Evolutionary conservation across 2,329 filamentous ascomycete genomes (phyloP).

Genomic region (Fusarium veterinarium): DNA sequence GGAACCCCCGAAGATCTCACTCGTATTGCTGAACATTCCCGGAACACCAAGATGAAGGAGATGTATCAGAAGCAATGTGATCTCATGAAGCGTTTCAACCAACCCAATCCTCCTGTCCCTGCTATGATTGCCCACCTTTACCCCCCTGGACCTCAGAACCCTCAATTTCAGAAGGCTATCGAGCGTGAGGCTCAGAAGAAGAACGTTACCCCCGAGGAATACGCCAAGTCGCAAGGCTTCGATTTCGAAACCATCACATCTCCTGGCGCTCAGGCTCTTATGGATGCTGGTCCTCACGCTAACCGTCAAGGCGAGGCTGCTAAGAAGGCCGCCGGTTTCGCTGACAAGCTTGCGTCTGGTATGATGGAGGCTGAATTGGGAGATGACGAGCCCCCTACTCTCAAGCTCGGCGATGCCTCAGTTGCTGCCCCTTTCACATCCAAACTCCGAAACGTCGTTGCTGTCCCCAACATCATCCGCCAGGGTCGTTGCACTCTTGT

Average conservation of each 20-base stretch:
- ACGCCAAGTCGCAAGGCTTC: conserved; percentile 64
- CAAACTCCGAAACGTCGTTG: conserved; percentile 95
- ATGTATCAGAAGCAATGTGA: conserved; percentile 95
- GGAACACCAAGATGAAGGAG: conserved; percentile 98
- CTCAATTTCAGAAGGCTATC: conserved; percentile 93
- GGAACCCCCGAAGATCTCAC: conserved; percentile 91
- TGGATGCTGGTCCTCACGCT: conserved; percentile 51
- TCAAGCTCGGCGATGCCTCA: conserved; percentile 97
- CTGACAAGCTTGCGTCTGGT: conserved; percentile 84
- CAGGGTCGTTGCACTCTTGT: conserved; percentile 98
- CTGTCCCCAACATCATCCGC: conserved; percentile 97
- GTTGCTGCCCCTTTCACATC: conserved; percentile 98
- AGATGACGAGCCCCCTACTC: conserved; percentile 90
- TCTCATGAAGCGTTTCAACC: conserved; percentile 95
- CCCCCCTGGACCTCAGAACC: conserved; percentile 89
- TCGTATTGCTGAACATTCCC: conserved; percentile 91
- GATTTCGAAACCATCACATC: conserved; percentile 73
- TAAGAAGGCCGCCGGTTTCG: conserved; percentile 79
- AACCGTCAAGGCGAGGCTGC: conserved; percentile 68
- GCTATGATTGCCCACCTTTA: conserved; percentile 92
- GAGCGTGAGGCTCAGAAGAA: conserved; percentile 86
- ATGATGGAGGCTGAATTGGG: conserved; percentile 94
- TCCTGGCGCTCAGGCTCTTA: conserved; percentile 71
- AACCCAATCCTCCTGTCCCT: conserved; percentile 92
- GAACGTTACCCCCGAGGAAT: conserved; percentile 71